These are phyloP conservation scores for Clitoria ternatea DNA, from an alignment of 306 rosid species.

Conservation along the genomic window DNA sequence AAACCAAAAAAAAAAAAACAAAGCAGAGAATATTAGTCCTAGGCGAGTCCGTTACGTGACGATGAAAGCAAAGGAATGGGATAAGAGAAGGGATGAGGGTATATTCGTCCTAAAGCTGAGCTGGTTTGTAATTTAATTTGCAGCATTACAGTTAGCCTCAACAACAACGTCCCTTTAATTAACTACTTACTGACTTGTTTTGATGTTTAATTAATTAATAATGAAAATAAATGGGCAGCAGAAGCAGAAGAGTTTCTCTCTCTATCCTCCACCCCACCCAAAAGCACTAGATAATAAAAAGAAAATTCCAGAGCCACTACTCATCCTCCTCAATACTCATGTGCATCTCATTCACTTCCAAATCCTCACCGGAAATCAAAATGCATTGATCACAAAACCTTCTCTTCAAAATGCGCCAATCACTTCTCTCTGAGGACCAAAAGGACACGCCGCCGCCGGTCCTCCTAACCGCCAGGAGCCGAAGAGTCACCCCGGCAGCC, in stretches of 20 bases:
- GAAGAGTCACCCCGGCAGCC: conserved; percentile 61
- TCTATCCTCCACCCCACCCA: conserved; percentile 31
- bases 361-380: conserved; percentile 5
- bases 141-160: neutral
- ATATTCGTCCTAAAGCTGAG: conserved; percentile 37
- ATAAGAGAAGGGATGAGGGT: conserved; percentile 19
- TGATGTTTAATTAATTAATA: neutral
- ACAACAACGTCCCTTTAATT: conserved; percentile 46
- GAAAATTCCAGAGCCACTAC: neutral
- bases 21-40: conserved; percentile 7
- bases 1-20: neutral
- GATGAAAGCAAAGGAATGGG: conserved; percentile 27
- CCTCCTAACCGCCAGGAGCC: no score
- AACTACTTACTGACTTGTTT: neutral
- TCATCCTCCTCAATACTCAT: neutral
- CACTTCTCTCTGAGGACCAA: conserved; percentile 34
- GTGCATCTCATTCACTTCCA: neutral
- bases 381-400: conserved; percentile 25
- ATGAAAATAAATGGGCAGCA: neutral
- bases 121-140: neutral
- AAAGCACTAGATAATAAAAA: neutral
- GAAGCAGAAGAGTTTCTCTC: neutral
- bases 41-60: conserved; percentile 52
- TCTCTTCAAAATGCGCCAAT: conserved; percentile 71
- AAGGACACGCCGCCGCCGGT: no score